phyloP scores from a whole-genome alignment of 768 basidiomycete genomes.

The Mycena haematopus region DNA sequence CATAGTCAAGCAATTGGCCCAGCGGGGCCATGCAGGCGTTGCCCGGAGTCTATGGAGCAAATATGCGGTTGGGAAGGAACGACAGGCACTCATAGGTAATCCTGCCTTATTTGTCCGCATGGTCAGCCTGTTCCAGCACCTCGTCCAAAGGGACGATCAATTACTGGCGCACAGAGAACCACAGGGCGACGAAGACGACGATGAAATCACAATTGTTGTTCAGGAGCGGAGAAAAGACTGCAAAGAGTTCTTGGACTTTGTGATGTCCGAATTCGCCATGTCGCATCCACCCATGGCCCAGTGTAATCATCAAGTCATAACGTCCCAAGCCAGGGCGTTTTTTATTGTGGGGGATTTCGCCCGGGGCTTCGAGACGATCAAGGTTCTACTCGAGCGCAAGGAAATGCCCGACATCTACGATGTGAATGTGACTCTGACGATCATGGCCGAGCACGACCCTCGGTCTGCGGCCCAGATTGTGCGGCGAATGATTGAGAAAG shows the following conservation, averaged over 20 bases:
- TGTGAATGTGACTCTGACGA: constrained; percentile 66
- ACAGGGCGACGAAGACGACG: not conserved
- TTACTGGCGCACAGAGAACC: constrained; percentile 14
- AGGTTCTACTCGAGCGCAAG: constrained; percentile 50
- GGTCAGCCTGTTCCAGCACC: constrained; percentile 51
- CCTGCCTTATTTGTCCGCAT: constrained; percentile 54
- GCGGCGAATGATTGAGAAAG: constrained; percentile 53
- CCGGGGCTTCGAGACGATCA: constrained; percentile 56
- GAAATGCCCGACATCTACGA: constrained; percentile 69
- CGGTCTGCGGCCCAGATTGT: constrained; percentile 53
- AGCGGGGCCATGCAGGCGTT: constrained; percentile 51
- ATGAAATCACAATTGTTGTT: not conserved
- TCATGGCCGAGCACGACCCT: constrained; percentile 57
- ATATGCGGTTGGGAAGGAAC: constrained; percentile 52
- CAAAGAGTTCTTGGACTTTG: constrained; percentile 48
- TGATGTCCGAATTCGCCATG: constrained; percentile 51
- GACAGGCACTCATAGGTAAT: constrained; percentile 49
- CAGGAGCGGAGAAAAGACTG: constrained; percentile 34
- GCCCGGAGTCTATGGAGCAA: constrained; percentile 66
- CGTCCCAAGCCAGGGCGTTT: constrained; percentile 66
- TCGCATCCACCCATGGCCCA: constrained; percentile 52
- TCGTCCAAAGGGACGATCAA: constrained; percentile 32
- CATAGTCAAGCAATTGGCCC: constrained; percentile 56
- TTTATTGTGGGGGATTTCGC: constrained; percentile 58
- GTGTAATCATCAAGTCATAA: constrained; percentile 59